Percentiles rank a stretch among this genome's conserved stretches.
Conservation (phyloP, 176 grass and related monocot genomes). For the Saccharum spontaneum region DNA sequence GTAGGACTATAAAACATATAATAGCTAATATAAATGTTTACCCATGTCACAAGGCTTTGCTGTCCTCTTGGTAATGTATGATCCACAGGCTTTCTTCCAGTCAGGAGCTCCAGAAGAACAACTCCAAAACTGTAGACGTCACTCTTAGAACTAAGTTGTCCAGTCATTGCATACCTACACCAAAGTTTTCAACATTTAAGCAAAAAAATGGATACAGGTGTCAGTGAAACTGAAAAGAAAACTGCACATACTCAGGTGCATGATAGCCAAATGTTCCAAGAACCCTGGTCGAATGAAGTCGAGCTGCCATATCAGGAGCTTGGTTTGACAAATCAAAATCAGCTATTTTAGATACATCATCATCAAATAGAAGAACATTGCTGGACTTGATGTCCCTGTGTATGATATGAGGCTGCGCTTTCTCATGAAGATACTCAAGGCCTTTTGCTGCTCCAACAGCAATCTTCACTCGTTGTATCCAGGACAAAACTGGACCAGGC, state of each 20-base stretch:
- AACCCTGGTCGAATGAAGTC: slow-evolving; percentile 59
- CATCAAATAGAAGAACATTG: slow-evolving; percentile 59
- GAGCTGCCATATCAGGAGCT: slow-evolving; percentile 57
- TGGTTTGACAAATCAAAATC: slow-evolving; percentile 65
- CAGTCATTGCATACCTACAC: slow-evolving; percentile 60
- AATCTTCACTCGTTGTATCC: slow-evolving; percentile 55
- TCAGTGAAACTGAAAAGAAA: background rate
- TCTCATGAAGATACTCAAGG: slow-evolving; percentile 59
- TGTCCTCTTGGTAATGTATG: slow-evolving; percentile 62
- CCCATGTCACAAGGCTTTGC: slow-evolving; percentile 62
- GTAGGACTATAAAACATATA: background rate
- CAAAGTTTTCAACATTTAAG: background rate
- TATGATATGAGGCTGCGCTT: slow-evolving; percentile 52
- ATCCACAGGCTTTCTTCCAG: slow-evolving; percentile 58
- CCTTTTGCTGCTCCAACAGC: slow-evolving; percentile 64
- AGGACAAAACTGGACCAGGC: slow-evolving; percentile 52
- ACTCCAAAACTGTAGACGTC: slow-evolving; percentile 63
- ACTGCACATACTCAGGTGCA: slow-evolving; percentile 52
- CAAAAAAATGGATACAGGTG: background rate
- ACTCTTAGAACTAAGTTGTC: slow-evolving; percentile 62
- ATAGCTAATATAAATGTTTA: slow-evolving; percentile 21
- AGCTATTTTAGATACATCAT: slow-evolving; percentile 55
- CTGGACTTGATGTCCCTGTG: slow-evolving; percentile 63
- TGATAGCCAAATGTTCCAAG: slow-evolving; percentile 67
- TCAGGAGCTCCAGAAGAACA: slow-evolving; percentile 57